These are phyloP conservation scores for Pontederia paniculata DNA, from an alignment of 176 grass and related monocot genomes.

Conservation along the genomic window DNA sequence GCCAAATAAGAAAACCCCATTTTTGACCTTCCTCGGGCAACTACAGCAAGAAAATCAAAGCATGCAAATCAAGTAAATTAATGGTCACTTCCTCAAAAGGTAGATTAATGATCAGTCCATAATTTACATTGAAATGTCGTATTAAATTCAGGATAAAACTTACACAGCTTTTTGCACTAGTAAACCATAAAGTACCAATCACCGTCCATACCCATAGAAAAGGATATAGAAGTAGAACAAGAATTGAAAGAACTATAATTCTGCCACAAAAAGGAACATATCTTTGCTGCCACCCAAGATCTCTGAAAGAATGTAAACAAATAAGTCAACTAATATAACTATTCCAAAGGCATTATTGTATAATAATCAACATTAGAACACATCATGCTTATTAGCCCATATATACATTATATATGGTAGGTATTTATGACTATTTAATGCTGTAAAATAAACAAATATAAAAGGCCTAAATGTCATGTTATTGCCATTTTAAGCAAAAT, in stretches of 20 bases:
- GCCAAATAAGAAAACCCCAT: slow-evolving; percentile 98
- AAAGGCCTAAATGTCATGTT: no score
- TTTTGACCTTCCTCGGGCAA: slow-evolving; percentile 94
- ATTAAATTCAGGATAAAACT: slow-evolving; percentile 22
- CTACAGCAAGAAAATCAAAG: slow-evolving; percentile 26
- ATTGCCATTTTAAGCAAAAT: no score
- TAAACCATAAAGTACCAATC: slow-evolving; percentile 98
- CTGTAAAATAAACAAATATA: no score
- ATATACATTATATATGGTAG: no score
- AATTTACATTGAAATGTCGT: no score
- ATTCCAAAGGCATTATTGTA: neutral
- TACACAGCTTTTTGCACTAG: slow-evolving; percentile 76
- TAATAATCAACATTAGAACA: neutral
- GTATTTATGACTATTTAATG: no score
- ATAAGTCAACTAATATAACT: neutral
- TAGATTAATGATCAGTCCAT: no score
- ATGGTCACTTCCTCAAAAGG: no score
- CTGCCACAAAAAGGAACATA: slow-evolving; percentile 93
- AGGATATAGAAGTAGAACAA: slow-evolving; percentile 84
- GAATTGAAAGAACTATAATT: slow-evolving; percentile 70
- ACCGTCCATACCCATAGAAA: slow-evolving; percentile 98
- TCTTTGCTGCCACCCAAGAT: slow-evolving; percentile 94
- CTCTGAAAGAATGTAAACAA: slow-evolving; percentile 34
- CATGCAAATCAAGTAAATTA: neutral
- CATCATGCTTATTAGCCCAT: no score